These are phyloP conservation scores for Penicillium sp. DNA, from an alignment of 2,329 filamentous ascomycete species.

Conservation along the genomic window DNA sequence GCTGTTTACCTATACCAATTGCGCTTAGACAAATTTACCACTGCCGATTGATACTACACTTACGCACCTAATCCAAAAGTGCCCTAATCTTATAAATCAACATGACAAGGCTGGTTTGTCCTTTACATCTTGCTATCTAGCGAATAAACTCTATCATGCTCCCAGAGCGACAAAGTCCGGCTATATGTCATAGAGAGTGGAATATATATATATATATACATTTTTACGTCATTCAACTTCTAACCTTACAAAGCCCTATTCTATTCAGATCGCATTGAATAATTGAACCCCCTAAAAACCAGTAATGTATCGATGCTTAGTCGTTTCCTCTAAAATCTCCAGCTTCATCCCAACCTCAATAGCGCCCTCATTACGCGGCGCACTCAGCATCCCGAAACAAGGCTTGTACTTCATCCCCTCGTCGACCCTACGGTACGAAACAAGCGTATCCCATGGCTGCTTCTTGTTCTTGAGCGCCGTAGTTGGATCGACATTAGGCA, in stretches of 20 bases:
- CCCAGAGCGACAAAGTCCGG: no score
- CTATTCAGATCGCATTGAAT: background rate
- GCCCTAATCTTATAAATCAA: no score
- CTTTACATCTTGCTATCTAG: no score
- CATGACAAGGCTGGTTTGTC: no score
- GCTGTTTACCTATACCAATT: no score
- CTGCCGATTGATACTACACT: no score
- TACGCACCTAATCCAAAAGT: no score
- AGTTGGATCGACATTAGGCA: slow-evolving; percentile 65
- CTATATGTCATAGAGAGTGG: no score
- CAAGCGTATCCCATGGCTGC: slow-evolving; percentile 63
- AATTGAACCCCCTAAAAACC: slow-evolving; percentile 27
- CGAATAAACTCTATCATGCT: no score
- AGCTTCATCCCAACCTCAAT: slow-evolving; percentile 60
- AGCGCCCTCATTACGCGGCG: slow-evolving; percentile 55
- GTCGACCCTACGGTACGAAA: slow-evolving; percentile 62
- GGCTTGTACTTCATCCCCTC: slow-evolving; percentile 63
- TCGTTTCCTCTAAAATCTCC: slow-evolving; percentile 58
- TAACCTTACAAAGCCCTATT: background rate
- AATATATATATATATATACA: no score
- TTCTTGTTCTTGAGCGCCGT: slow-evolving; percentile 59
- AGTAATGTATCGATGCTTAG: slow-evolving; percentile 56
- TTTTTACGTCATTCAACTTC: background rate
- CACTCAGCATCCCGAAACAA: slow-evolving; percentile 66
- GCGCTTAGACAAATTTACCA: no score